Conservation (phyloP, 495 filamentous ascomycete genomes). For the Penicillium mononematosum region DNA sequence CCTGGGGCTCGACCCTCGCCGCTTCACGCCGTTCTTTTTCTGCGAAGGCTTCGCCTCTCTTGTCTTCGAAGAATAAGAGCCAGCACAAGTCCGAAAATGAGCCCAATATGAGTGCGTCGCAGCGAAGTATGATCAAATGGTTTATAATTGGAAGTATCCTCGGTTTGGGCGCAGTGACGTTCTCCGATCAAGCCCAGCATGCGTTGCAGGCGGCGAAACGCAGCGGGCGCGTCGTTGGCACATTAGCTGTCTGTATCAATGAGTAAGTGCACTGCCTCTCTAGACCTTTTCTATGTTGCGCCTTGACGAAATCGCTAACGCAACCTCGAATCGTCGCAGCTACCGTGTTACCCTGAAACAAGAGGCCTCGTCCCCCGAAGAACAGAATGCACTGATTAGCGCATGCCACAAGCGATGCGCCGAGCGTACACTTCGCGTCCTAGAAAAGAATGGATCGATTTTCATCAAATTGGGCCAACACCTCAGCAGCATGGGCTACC, state of each 20-base stretch:
- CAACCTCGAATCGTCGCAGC: slow-evolving; percentile 42
- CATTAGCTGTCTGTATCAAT: slow-evolving; percentile 79
- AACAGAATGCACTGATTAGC: slow-evolving; percentile 64
- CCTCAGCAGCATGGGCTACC: slow-evolving; percentile 93
- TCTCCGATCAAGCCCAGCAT: slow-evolving; percentile 72
- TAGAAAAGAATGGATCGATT: slow-evolving; percentile 95
- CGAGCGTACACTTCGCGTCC: slow-evolving; percentile 74
- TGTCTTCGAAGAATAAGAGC: slow-evolving; percentile 14
- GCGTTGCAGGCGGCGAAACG: slow-evolving; percentile 70
- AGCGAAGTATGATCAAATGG: slow-evolving; percentile 41
- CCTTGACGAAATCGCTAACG: slow-evolving; percentile 1
- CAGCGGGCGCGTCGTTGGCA: slow-evolving; percentile 73
- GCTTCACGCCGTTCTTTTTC: slow-evolving; percentile 18
- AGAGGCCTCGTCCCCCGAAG: slow-evolving; percentile 55
- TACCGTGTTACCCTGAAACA: slow-evolving; percentile 79
- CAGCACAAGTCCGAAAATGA: slow-evolving; percentile 14
- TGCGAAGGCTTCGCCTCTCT: slow-evolving; percentile 20
- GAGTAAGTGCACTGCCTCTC: slow-evolving; percentile 60
- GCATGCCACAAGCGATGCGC: slow-evolving; percentile 94
- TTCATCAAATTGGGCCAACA: slow-evolving; percentile 99
- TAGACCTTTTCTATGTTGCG: background rate
- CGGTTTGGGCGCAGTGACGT: slow-evolving; percentile 58
- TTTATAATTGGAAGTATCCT: slow-evolving; percentile 54
- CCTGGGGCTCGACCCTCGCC: background rate
- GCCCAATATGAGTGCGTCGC: slow-evolving; percentile 19